Evolutionary conservation across 768 basidiomycete species (phyloP).

Genomic region (Hirschioporus abietinus): DNA sequence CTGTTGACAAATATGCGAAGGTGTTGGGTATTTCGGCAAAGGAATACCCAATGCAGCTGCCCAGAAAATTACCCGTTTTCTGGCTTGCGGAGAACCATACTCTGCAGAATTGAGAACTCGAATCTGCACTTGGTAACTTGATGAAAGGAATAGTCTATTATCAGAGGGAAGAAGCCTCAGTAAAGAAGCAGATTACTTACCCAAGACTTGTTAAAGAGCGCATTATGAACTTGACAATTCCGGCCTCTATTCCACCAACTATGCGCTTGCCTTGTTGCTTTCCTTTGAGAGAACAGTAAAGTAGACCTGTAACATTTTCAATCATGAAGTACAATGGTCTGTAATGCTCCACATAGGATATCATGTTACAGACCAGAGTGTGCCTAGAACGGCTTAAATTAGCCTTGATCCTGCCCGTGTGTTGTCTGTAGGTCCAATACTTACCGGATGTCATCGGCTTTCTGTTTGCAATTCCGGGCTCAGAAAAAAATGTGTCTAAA

Average conservation of each 20-base stretch:
- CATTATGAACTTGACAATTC: conserved; percentile 62
- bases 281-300: conserved; percentile 45
- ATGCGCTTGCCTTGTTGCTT: conserved; percentile 24
- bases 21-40: conserved; percentile 60
- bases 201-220: conserved; percentile 58
- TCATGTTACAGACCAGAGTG: conserved; percentile 63
- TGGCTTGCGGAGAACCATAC: conserved; percentile 68
- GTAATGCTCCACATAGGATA: conserved; percentile 64
- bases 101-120: conserved; percentile 64
- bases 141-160: conserved; percentile 4
- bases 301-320: conserved; percentile 67
- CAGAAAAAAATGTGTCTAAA: conserved; percentile 3
- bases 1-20: conserved; percentile 47
- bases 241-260: conserved; percentile 39
- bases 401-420: background rate
- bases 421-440: conserved; percentile 1
- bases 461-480: conserved; percentile 27
- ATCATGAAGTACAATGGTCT: conserved; percentile 58
- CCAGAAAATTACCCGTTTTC: conserved; percentile 63
- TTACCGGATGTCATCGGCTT: conserved; percentile 56
- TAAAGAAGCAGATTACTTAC: conserved; percentile 30
- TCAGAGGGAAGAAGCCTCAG: conserved; percentile 7
- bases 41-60: conserved; percentile 52
- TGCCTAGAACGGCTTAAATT: conserved; percentile 32
- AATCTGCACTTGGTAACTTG: conserved; percentile 62